Evolutionary conservation across 345 rosid species (phyloP).

Genomic region (Camelina neglecta): DNA sequence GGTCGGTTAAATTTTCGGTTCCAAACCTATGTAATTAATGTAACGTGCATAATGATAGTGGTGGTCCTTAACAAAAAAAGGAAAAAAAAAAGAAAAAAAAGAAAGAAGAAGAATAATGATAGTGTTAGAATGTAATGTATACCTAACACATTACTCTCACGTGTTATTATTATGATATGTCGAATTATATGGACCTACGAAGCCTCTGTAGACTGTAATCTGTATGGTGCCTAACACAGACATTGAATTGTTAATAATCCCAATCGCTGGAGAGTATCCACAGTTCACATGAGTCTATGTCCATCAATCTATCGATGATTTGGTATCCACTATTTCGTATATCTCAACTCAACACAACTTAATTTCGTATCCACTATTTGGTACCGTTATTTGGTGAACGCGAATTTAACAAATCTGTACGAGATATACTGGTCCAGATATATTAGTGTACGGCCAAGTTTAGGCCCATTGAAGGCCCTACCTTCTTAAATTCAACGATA

Average conservation of each 20-base stretch:
- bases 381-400: too few species aligned
- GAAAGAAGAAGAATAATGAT: background rate
- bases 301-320: too few species aligned
- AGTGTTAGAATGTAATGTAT: background rate
- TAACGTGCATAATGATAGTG: constrained; percentile 16
- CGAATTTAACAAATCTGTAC: too few species aligned
- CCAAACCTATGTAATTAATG: constrained; percentile 14
- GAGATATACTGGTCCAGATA: constrained; percentile 13
- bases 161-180: constrained; percentile 5
- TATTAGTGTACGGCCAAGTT: too few species aligned
- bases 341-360: too few species aligned
- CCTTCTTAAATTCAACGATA: constrained; percentile 13
- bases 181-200: background rate
- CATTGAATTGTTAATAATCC: too few species aligned
- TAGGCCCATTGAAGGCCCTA: constrained; percentile 30
- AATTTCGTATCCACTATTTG: too few species aligned
- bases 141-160: constrained; percentile 35
- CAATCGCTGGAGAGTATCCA: too few species aligned
- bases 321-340: too few species aligned
- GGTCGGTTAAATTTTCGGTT: background rate
- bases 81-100: too few species aligned
- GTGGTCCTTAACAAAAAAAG: background rate
- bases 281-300: too few species aligned
- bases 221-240: background rate
- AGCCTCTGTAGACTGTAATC: background rate